Conservation (phyloP, 805 yeast species). For the Hemisphaericaspora nanyangensis region DNA sequence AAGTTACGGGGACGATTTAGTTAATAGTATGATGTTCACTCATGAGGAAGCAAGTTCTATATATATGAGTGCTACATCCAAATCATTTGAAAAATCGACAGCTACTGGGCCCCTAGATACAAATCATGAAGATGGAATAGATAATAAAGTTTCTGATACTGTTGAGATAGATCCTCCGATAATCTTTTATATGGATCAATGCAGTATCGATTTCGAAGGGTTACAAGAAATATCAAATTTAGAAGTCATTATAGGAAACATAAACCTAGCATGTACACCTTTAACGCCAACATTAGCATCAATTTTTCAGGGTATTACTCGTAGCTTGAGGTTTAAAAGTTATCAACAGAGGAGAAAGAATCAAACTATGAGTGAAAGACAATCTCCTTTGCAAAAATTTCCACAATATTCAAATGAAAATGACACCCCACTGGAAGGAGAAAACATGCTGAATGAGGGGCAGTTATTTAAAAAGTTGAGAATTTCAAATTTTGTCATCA, state of each 20-base stretch:
- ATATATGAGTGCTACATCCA: conserved; percentile 78
- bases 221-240: conserved; percentile 29
- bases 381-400: conserved; percentile 7
- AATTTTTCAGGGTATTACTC: conserved; percentile 34
- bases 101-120: conserved; percentile 2
- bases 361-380: neutral
- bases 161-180: conserved; percentile 12
- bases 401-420: conserved; percentile 12
- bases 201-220: conserved; percentile 48
- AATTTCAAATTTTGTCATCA: conserved; percentile 34
- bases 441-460: conserved; percentile 10
- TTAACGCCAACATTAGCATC: conserved; percentile 35
- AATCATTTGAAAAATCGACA: conserved; percentile 28
- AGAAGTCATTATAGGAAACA: conserved; percentile 33
- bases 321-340: conserved; percentile 29
- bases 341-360: conserved; percentile 23
- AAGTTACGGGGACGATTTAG: conserved; percentile 38
- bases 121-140: conserved; percentile 2
- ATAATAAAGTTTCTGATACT: conserved; percentile 3
- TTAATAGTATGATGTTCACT: conserved; percentile 61
- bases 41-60: conserved; percentile 67
- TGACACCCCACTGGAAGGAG: conserved; percentile 9
- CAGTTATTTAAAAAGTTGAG: conserved; percentile 36
- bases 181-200: conserved; percentile 30
- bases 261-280: conserved; percentile 45